phyloP scores from a whole-genome alignment of 768 basidiomycete species.

The Boletus fagicola region DNA sequence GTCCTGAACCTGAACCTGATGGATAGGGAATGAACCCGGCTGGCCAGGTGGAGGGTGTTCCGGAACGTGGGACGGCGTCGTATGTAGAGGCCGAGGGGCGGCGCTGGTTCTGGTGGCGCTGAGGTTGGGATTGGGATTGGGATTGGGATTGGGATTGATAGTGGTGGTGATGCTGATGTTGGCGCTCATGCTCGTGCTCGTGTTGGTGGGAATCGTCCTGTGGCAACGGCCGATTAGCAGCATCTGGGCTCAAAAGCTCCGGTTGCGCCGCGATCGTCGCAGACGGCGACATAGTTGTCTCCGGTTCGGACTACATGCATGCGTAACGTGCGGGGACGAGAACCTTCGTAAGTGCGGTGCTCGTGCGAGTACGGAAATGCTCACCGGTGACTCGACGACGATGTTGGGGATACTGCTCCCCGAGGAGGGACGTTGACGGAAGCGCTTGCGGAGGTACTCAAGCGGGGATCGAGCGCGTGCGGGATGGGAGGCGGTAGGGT shows the following conservation, averaged over 20 bases:
- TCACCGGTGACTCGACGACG: slow-evolving; percentile 48
- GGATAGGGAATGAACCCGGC: slow-evolving; percentile 20
- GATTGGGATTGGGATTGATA: slow-evolving; percentile 3
- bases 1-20: not conserved
- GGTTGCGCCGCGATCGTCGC: slow-evolving; percentile 33
- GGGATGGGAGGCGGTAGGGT: slow-evolving; percentile 1
- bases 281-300: slow-evolving; percentile 35
- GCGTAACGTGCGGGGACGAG: not conserved
- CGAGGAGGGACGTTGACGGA: slow-evolving; percentile 34
- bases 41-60: slow-evolving; percentile 17
- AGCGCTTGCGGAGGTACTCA: slow-evolving; percentile 27
- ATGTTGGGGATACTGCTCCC: slow-evolving; percentile 41
- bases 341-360: not conserved
- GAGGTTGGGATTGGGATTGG: slow-evolving; percentile 4
- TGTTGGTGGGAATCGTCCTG: slow-evolving; percentile 14
- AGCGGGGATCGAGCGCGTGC: slow-evolving; percentile 19
- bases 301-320: slow-evolving; percentile 38
- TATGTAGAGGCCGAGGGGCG: not conserved
- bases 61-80: slow-evolving; percentile 7
- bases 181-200: not conserved
- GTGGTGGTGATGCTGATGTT: slow-evolving; percentile 1
- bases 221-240: slow-evolving; percentile 31
- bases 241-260: slow-evolving; percentile 45
- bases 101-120: not conserved
- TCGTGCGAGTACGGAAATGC: not conserved